Percentiles rank a stretch among this genome's conserved stretches.
Evolutionary conservation across 2,329 filamentous ascomycete species (phyloP).

Genomic region (Ustilaginoidea virens): DNA sequence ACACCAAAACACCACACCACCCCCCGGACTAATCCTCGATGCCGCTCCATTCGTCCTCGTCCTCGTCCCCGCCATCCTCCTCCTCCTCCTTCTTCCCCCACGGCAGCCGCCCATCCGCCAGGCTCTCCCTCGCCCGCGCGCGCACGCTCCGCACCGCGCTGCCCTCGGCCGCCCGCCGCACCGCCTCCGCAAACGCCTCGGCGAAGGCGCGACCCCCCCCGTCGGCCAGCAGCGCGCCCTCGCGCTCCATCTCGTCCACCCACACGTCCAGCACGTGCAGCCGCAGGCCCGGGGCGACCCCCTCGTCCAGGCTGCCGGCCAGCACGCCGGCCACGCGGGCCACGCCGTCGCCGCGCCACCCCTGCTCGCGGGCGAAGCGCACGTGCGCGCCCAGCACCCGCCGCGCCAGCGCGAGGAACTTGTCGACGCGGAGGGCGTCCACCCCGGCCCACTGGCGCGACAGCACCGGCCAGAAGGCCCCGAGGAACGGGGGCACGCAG

Average conservation of each 20-base stretch:
- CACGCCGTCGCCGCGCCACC: constrained; percentile 15
- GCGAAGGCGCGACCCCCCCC: constrained; percentile 1
- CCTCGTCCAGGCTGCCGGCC: constrained; percentile 18
- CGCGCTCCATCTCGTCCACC: constrained; percentile 74
- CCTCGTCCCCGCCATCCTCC: constrained; percentile 18
- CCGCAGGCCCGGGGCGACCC: constrained; percentile 65
- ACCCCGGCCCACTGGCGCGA: constrained; percentile 57
- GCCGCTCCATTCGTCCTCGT: constrained; percentile 46
- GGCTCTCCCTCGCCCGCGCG: constrained; percentile 49
- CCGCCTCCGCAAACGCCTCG: constrained; percentile 26
- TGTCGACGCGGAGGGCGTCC: constrained; percentile 72
- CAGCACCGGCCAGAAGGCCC: constrained; percentile 58
- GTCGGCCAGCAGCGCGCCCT: constrained; percentile 31
- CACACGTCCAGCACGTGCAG: constrained; percentile 85
- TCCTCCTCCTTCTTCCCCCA: constrained; percentile 27
- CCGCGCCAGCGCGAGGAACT: constrained; percentile 76
- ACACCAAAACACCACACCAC: neutral
- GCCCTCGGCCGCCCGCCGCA: constrained; percentile 34
- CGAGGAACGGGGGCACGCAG: constrained; percentile 32
- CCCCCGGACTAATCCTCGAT: constrained; percentile 44
- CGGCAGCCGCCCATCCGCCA: constrained; percentile 60
- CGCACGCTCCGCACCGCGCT: constrained; percentile 59
- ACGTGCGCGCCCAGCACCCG: constrained; percentile 64
- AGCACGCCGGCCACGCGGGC: constrained; percentile 14
- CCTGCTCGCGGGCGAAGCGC: constrained; percentile 21